phyloP scores from a whole-genome alignment of 495 filamentous ascomycete species.

The Cudoniella acicularis region DNA sequence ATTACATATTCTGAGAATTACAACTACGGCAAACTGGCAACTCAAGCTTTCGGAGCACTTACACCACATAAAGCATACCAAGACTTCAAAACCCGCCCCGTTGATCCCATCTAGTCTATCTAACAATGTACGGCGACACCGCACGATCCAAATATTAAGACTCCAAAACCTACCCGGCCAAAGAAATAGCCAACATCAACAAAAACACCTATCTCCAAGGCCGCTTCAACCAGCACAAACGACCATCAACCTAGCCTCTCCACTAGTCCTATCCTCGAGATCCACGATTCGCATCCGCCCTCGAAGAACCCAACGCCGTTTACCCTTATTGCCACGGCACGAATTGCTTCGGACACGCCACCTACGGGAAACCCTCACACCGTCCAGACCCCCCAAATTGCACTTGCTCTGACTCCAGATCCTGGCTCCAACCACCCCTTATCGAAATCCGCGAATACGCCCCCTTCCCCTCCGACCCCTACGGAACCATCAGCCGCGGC shows the following conservation, averaged over 20 bases:
- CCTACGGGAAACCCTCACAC: neutral
- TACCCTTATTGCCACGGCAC: neutral
- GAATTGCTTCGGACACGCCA: neutral
- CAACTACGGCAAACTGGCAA: too few species aligned
- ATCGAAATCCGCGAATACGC: neutral
- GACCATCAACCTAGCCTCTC: neutral
- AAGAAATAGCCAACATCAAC: too few species aligned
- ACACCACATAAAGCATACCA: too few species aligned
- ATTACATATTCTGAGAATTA: too few species aligned
- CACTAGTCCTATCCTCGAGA: neutral
- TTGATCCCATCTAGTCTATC: too few species aligned
- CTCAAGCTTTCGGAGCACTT: too few species aligned
- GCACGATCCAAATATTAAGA: too few species aligned
- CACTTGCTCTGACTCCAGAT: neutral
- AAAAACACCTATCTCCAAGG: neutral
- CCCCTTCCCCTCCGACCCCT: neutral
- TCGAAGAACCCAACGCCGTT: neutral
- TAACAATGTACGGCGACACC: too few species aligned
- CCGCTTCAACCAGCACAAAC: neutral
- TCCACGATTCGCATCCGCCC: neutral
- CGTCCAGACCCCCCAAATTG: too few species aligned
- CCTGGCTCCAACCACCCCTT: neutral
- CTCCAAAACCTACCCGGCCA: too few species aligned
- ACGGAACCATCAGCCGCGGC: neutral
- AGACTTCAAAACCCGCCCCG: too few species aligned